Percentiles rank a stretch among this genome's conserved stretches.
Conservation (phyloP, 257 asterid genomes). For the Solanum pinnatisectum region DNA sequence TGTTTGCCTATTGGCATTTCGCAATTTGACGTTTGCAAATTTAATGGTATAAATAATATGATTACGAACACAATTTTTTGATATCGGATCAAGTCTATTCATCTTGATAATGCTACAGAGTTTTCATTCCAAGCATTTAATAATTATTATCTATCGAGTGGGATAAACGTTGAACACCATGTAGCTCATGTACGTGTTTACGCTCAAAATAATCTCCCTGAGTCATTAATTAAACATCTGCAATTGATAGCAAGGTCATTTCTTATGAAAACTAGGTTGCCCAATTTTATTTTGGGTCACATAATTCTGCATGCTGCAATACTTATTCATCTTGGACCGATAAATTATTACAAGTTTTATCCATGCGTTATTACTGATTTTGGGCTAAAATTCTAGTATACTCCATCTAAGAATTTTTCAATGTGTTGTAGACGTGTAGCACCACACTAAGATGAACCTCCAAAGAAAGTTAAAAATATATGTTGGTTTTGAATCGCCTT, state of each 20-base stretch:
- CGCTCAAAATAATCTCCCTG: not conserved
- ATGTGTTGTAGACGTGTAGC: not conserved
- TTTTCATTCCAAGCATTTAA: too few relatives aligned
- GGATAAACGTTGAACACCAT: not conserved
- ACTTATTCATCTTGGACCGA: not conserved
- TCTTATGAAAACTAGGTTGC: not conserved
- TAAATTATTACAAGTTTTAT: too few relatives aligned
- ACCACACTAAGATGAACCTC: not conserved
- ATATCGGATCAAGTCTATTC: not conserved
- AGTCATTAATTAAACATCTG: not conserved
- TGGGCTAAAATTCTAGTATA: too few relatives aligned
- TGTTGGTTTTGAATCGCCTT: not conserved
- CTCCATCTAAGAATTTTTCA: not conserved
- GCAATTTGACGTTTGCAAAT: not conserved
- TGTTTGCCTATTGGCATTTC: not conserved
- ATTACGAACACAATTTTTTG: not conserved
- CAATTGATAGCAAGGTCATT: not conserved
- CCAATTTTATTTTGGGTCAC: not conserved
- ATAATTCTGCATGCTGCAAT: not conserved
- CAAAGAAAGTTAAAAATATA: not conserved
- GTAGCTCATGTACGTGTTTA: too few relatives aligned
- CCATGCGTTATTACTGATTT: too few relatives aligned
- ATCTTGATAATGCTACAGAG: too few relatives aligned
- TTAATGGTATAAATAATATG: not conserved
- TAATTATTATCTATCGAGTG: not conserved